Conservation (phyloP, 345 rosid species). For the Rhodamnia argentea region DNA sequence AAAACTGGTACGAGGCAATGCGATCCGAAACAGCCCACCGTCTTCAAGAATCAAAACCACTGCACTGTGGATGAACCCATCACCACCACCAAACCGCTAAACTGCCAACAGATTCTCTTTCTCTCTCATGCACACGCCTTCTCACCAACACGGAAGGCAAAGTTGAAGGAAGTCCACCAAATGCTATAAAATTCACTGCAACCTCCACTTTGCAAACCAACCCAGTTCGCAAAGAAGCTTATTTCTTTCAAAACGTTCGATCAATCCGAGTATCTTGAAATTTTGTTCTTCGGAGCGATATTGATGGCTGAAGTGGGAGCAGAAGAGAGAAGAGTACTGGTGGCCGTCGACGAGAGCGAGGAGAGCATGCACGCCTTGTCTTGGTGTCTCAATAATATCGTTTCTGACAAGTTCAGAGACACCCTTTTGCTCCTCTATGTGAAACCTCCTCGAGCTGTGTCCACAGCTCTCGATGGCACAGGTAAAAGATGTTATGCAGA, state of each 20-base stretch:
- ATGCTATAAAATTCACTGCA: not conserved
- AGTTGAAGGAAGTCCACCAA: not conserved
- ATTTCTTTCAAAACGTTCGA: not conserved
- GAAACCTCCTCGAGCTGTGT: conserved; percentile 20
- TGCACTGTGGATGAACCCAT: not conserved
- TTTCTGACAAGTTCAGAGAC: conserved; percentile 18
- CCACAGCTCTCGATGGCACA: conserved; percentile 36
- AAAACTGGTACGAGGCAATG: not conserved
- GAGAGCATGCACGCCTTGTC: conserved; percentile 62
- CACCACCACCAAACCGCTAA: not conserved
- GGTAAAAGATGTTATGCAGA: conserved; percentile 7
- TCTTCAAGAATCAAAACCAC: not conserved
- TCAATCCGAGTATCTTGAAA: not conserved
- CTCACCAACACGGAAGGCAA: not conserved
- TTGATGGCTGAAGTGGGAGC: conserved; percentile 5
- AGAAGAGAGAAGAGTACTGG: conserved; percentile 29
- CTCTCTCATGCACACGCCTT: not conserved
- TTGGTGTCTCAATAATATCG: conserved; percentile 41
- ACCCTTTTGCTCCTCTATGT: conserved; percentile 42
- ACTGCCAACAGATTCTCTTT: conserved; percentile 10
- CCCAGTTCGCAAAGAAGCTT: not conserved
- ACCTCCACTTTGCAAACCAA: not conserved
- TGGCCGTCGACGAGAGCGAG: conserved; percentile 51
- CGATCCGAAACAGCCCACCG: not conserved
- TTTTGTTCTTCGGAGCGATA: not conserved